Evolutionary conservation across 2,329 filamentous ascomycete species (phyloP), one percentile per base, ranked within the genome.

Genomic region (Pleoardoris graminearum): DNA sequence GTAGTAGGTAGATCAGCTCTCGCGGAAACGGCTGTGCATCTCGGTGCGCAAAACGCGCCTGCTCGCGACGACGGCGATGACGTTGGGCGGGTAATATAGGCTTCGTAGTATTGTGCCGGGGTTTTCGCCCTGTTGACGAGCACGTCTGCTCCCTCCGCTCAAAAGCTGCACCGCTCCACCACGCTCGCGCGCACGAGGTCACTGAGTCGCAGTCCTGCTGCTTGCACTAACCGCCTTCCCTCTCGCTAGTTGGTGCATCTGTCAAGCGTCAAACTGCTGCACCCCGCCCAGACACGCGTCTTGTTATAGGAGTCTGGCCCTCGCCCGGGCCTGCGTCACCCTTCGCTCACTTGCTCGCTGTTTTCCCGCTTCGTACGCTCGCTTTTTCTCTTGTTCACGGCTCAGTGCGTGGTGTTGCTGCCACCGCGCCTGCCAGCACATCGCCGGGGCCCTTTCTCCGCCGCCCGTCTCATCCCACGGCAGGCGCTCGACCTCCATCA

Each of bases 381-480:
- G 60, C 58, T 59, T 51, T 44, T 10, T 29, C 35, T 23, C 19
- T 21, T 38, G 33, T 35, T 37, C 21, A 51, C 51, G 10, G 2
- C 32, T 14, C 32, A 39, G 55, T 42, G 48, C 54, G 57, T 25
- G 17, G 37, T 19, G 16, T 19, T 43, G 17, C 56, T 23, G 36
- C 25, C 35, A 48, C 55, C 53, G 54, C 54, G 42, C 50, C 53
- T 61, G 57, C 61, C 60, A 62, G 42, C 62, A 50, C 56, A 58
- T 48, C 51, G 51, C 44, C 53, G 52, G 50, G 33, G 49, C 50
- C 52, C 29, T 3, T 43, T 47, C 48, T 50, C 53, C 49, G 53
- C 51, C 55, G 27, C 36, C 53, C 49, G 60, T 62, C 62, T 62
- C 64, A 60, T 47, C 49, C n/a, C 39, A 30, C 58, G 38, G 51